These are phyloP conservation scores for Podospora fimiseda DNA, from an alignment of 495 filamentous ascomycete genomes.

Conservation along the genomic window DNA sequence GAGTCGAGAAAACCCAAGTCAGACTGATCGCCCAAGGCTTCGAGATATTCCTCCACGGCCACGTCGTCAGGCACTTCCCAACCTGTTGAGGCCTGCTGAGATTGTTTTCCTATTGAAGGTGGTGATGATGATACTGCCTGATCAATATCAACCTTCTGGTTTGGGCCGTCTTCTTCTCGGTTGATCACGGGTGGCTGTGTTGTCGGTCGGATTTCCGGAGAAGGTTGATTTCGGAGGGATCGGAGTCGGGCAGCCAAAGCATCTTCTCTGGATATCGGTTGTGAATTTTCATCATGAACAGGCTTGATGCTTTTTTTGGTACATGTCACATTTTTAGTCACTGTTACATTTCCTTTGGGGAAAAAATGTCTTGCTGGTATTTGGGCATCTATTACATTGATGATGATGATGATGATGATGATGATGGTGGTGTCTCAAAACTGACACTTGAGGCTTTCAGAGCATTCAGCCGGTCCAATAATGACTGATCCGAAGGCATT, in stretches of 20 bases:
- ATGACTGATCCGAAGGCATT: slow-evolving; percentile 68
- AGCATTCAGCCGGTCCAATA: slow-evolving; percentile 79
- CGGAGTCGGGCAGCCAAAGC: slow-evolving; percentile 37
- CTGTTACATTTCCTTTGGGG: neutral
- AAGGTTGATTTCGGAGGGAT: slow-evolving; percentile 31
- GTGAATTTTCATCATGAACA: neutral
- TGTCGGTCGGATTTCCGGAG: slow-evolving; percentile 12
- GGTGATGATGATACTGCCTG: neutral
- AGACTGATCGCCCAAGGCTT: slow-evolving; percentile 11
- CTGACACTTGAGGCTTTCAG: slow-evolving; percentile 44
- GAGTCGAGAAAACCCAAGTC: slow-evolving; percentile 9
- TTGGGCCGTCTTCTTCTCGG: neutral
- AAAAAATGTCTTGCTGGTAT: neutral
- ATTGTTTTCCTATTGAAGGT: too few species aligned
- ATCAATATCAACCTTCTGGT: neutral
- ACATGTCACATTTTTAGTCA: slow-evolving; percentile 4
- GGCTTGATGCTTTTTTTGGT: slow-evolving; percentile 5
- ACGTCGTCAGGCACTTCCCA: too few species aligned
- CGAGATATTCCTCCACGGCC: slow-evolving; percentile 11
- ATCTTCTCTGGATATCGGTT: slow-evolving; percentile 34
- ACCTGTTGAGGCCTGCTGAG: too few species aligned
- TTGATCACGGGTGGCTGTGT: neutral
- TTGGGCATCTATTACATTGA: neutral
- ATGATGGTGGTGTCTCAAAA: slow-evolving; percentile 30
- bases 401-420: slow-evolving; percentile 12